Base-by-base conservation (phyloP, 2,329 filamentous ascomycete species). In the Westerdykella ornata region DNA sequence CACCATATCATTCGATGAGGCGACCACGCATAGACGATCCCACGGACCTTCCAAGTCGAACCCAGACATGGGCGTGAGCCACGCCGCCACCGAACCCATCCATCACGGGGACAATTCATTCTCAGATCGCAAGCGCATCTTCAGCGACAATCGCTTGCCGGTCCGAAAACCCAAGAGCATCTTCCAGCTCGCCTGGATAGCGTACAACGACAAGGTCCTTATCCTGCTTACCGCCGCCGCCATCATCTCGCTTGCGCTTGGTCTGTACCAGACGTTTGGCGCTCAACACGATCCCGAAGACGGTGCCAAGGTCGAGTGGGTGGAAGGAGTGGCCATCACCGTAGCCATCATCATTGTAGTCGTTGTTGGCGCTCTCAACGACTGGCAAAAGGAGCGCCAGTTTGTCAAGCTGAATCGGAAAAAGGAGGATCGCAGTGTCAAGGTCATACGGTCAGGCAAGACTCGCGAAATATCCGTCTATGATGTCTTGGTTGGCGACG, bases 391-490 rank as follows among this genome's bases (percentile, higher is more conserved):
- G 63, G 85, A 88, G 60, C 76, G 82, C 35, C 83, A 87, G 55
- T 89, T 89, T 54, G 82, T 85, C 30, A 87, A 86, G 62, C 69
- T 89, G 45, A 88, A 88, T 65, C 80, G 80, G 62, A 86, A 87
- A 58, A 89, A 89, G 63, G 81, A 88, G 37, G 81, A 88, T 56
- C 76, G 85, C 22, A 70, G 76, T 37, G 80, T 90, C 52, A 88
- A 86, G 47, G 81, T 87, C 8, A 70, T 85, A 38, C 81, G 86
- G n/a, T 88, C 84, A 1, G 86, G 84, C 20, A 80, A 74, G 52
- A 80, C 80, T 0, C 73, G 76, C 48, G 80, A 85, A 60, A 78
- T 88, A 30, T 83, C 80, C 0, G 75, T 88, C 3, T 75, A 83
- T 48, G 81, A 88, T 54, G 68, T 88, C 15, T 67, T 87, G 16